Evolutionary conservation across 2,329 filamentous ascomycete genomes (phyloP).

Genomic region (Ophiosphaerella korrae): DNA sequence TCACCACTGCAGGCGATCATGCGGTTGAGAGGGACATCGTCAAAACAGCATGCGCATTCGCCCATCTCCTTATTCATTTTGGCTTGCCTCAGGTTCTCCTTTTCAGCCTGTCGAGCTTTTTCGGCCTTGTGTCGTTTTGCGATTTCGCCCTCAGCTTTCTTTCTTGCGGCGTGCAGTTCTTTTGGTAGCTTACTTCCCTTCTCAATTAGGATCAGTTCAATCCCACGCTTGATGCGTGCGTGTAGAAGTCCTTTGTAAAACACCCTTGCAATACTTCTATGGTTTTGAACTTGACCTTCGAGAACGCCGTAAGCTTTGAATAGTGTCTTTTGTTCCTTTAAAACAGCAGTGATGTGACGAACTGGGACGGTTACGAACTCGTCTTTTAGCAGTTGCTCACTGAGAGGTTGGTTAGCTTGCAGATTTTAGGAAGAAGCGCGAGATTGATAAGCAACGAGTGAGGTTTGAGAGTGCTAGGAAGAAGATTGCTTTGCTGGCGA

Average conservation of each 20-base stretch:
- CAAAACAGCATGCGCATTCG: constrained; percentile 76
- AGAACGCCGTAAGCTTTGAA: constrained; percentile 47
- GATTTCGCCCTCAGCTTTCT: constrained; percentile 13
- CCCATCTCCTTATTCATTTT: constrained; percentile 53
- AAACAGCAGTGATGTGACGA: constrained; percentile 39
- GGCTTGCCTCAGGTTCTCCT: constrained; percentile 41
- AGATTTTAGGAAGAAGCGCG: not conserved
- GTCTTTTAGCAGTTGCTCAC: constrained; percentile 47
- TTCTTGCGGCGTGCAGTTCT: constrained; percentile 38
- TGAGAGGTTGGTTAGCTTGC: constrained; percentile 19
- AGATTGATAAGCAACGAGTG: not conserved
- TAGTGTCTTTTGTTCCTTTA: constrained; percentile 41
- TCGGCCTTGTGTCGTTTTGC: constrained; percentile 35
- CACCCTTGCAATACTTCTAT: constrained; percentile 12
- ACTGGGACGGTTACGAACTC: constrained; percentile 49
- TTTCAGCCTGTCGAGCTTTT: constrained; percentile 34
- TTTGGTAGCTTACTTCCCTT: constrained; percentile 35
- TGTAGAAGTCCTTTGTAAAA: constrained; percentile 26
- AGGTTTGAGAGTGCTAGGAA: too few species aligned
- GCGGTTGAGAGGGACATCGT: constrained; percentile 67
- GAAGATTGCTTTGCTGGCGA: too few species aligned
- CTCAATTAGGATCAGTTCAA: constrained; percentile 24
- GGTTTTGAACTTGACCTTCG: constrained; percentile 33
- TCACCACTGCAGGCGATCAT: constrained; percentile 70
- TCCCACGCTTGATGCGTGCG: constrained; percentile 24